Base-by-base conservation (phyloP, 2,329 filamentous ascomycete species). In the Talaromyces albobiverticillius region DNA sequence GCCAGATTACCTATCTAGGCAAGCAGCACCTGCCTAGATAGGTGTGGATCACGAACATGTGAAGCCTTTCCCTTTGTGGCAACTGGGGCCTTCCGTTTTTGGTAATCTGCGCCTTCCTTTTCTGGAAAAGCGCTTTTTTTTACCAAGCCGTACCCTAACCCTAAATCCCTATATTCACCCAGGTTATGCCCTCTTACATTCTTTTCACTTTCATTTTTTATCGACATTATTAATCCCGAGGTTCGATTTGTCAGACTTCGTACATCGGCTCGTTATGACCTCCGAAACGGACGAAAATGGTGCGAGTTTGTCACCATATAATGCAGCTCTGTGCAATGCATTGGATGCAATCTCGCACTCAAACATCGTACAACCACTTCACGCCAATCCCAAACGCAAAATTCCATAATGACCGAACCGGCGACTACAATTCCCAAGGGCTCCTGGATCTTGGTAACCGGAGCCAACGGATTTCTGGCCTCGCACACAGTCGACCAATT, bases 401-500 rank as follows among this genome's bases (percentile, higher is more conserved):
- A 5, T 14, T 36, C 25, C 20, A 41, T 7, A 10, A 50, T 50
- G 23, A 3, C 34, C 18, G 47, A 50, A 50, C 23, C 25, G n/a
- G 20, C 41, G 13, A 20, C 23, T 25, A 40, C 50, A 7, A 46
- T 52, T 11, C 42, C 50, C 50, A 40, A 41, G 25, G 50, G 50
- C 23, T 53, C 50, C 5, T 53, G 50, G 50, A 16, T 53, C 8
- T 18, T 53, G n/a, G 32, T 53, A 11, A 53, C 50, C 23, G 50
- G 50, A 14, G 50, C 50, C 16, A 53, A 22, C 18, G 50, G 50
- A 7, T 53, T 46, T 20, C 14, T 53, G 16, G 50, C 50, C 13
- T 46, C 50, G 8, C 50, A 46, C 23, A 46, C 43, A 2, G 32
- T 38, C 32, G 41, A 53, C 25, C 41, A 46, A 7, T 53, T 53